phyloP scores from a whole-genome alignment of 495 filamentous ascomycete species.

The Hyaloscypha finlandica region DNA sequence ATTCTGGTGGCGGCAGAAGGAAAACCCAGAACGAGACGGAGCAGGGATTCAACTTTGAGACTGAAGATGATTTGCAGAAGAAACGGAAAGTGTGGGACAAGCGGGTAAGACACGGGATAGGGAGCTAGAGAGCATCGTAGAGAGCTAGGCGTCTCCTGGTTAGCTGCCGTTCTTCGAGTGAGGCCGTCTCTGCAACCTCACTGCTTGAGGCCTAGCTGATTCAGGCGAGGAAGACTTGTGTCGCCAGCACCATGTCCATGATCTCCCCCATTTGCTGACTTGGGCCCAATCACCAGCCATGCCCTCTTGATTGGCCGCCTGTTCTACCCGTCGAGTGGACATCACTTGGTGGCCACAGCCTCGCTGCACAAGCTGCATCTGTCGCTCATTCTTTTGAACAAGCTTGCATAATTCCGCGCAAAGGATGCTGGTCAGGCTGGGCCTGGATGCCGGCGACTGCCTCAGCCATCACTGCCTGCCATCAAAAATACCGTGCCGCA shows the following conservation, averaged over 20 bases:
- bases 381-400: slow-evolving; percentile 24
- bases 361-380: slow-evolving; percentile 31
- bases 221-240: background rate
- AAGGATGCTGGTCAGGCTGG: slow-evolving; percentile 12
- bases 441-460: slow-evolving; percentile 2
- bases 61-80: slow-evolving; percentile 10
- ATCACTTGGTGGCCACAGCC: slow-evolving; percentile 23
- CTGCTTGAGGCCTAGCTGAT: background rate
- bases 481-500: background rate
- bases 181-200: background rate
- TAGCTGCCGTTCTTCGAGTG: slow-evolving; percentile 7
- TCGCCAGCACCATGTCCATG: background rate
- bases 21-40: slow-evolving; percentile 8
- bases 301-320: background rate
- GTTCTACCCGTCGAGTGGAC: background rate
- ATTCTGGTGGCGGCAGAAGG: slow-evolving; percentile 12
- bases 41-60: slow-evolving; percentile 8
- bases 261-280: slow-evolving; percentile 3
- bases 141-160: slow-evolving; percentile 1
- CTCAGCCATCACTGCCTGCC: slow-evolving; percentile 9
- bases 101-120: background rate
- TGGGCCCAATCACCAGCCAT: background rate
- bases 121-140: background rate
- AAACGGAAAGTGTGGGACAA: slow-evolving; percentile 1
- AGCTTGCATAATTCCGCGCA: slow-evolving; percentile 28